A percentile compares a stretch with the other conserved stretches of the same genome.
Evolutionary conservation across 2,329 filamentous ascomycete genomes (phyloP).

Genomic region (Cytospora schulzeri): DNA sequence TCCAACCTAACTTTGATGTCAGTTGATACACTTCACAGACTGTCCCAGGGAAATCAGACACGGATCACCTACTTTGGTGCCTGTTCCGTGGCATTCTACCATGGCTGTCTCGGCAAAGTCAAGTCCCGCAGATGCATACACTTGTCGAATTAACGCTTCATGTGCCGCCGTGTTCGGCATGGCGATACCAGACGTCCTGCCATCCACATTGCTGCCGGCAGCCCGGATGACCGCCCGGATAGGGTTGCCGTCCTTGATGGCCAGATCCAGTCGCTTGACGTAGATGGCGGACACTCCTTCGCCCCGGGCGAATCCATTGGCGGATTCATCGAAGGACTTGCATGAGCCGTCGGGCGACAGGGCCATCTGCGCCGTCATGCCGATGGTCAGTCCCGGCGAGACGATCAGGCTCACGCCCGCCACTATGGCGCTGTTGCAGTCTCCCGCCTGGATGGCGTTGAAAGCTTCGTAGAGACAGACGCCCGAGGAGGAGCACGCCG

Average conservation of each 20-base stretch:
- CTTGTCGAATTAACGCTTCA: slow-evolving; percentile 37
- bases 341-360: slow-evolving; percentile 39
- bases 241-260: slow-evolving; percentile 49
- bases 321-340: slow-evolving; percentile 45
- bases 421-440: slow-evolving; percentile 42
- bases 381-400: slow-evolving; percentile 30
- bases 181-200: slow-evolving; percentile 44
- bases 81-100: slow-evolving; percentile 41
- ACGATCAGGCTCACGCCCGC: slow-evolving; percentile 42
- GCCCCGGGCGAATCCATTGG: slow-evolving; percentile 53
- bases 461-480: too few relatives aligned
- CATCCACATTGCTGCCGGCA: slow-evolving; percentile 45
- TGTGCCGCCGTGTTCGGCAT: slow-evolving; percentile 42
- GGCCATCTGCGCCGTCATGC: slow-evolving; percentile 36
- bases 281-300: slow-evolving; percentile 52
- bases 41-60: too few relatives aligned
- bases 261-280: slow-evolving; percentile 50
- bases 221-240: slow-evolving; percentile 43
- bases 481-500: too few relatives aligned
- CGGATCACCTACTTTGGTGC: slow-evolving; percentile 31
- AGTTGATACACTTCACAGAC: too few relatives aligned
- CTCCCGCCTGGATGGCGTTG: too few relatives aligned
- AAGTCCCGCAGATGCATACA: slow-evolving; percentile 37
- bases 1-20: too few relatives aligned
- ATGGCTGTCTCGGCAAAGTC: slow-evolving; percentile 35